Evolutionary conservation across 805 yeast genomes (phyloP).

Genomic region (Kluyveromyces starmeri): DNA sequence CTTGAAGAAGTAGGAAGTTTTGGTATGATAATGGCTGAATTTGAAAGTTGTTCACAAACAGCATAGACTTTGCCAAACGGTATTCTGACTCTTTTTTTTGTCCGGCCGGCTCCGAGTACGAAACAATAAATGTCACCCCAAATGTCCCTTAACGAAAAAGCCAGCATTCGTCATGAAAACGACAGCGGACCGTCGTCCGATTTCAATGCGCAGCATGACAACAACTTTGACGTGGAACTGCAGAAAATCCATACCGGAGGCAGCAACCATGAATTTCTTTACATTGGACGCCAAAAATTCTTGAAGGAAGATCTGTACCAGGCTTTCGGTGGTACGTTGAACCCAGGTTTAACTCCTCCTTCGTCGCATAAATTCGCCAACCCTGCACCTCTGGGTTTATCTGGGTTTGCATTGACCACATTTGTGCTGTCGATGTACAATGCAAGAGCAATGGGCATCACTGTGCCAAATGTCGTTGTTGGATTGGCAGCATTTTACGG

Average conservation of each 20-base stretch:
- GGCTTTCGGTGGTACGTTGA: slow-evolving; percentile 80
- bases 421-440: slow-evolving; percentile 50
- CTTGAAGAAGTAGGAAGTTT: too few relatives aligned
- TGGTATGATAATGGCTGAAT: too few relatives aligned
- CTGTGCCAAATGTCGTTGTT: slow-evolving; percentile 44
- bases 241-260: slow-evolving; percentile 25
- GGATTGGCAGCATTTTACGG: slow-evolving; percentile 57
- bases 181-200: too few relatives aligned
- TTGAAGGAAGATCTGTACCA: slow-evolving; percentile 46
- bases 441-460: slow-evolving; percentile 45
- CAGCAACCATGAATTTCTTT: slow-evolving; percentile 53
- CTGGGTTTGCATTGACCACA: slow-evolving; percentile 55
- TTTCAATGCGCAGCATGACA: too few relatives aligned
- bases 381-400: slow-evolving; percentile 58
- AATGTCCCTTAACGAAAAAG: background rate
- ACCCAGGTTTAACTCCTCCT: slow-evolving; percentile 54
- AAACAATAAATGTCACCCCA: background rate
- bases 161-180: too few relatives aligned
- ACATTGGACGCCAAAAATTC: slow-evolving; percentile 65
- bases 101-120: too few relatives aligned
- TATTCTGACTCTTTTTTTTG: too few relatives aligned
- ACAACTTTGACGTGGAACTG: slow-evolving; percentile 1
- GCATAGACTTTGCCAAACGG: too few relatives aligned
- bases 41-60: too few relatives aligned
- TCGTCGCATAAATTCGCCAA: slow-evolving; percentile 53